Base-by-base conservation (phyloP, 352 stramenopile genomes). In the Thraustotheca clavata region DNA sequence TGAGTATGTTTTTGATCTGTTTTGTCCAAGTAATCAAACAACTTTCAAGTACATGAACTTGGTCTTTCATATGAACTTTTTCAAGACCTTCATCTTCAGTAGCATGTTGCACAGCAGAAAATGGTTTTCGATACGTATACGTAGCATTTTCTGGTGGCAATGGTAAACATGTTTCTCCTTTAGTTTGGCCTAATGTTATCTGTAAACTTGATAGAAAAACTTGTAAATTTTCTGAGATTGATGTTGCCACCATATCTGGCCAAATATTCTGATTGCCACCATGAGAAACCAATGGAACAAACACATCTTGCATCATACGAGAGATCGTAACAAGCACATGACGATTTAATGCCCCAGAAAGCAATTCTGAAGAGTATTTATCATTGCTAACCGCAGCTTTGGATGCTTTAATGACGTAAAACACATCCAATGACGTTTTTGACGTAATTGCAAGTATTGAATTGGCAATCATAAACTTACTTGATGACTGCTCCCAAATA, bases 1-100 rank as follows among this genome's bases (percentile, higher is more conserved):
- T 94, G 1, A 97, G 59, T 18, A 97, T 93, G 67, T 90, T 89
- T 62, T 96, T 96, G 68, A 97, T 96, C 73, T 97, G 91, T 62
- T 96, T 97, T 0, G 90, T 97, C 91, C 91, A 97, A 1, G 85
- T 96, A 60, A 97, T 97, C 0, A 97, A 67, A 24, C 80, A 89
- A 2, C 83, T 80, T 69, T 97, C 91, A 2, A 97, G 76, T 1
- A 79, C 76, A 49, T 95, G 86, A 24, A 95, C 76, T 48, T 89
- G 77, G 57, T 95, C 83, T 48, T 93, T 95, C 26, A 83, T 67
- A 31, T 3, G 43, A 1, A 3, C 38, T 20, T 43, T 43, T 20
- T 20, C 38, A 18, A 20, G 24, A 31, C 11, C 11, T 3, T 52
- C 9, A 31, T 52, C 43, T 7, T 6, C 31, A 2, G 31, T 31